Conservation (phyloP, 129 eudicot species). For the Lactuca saligna region DNA sequence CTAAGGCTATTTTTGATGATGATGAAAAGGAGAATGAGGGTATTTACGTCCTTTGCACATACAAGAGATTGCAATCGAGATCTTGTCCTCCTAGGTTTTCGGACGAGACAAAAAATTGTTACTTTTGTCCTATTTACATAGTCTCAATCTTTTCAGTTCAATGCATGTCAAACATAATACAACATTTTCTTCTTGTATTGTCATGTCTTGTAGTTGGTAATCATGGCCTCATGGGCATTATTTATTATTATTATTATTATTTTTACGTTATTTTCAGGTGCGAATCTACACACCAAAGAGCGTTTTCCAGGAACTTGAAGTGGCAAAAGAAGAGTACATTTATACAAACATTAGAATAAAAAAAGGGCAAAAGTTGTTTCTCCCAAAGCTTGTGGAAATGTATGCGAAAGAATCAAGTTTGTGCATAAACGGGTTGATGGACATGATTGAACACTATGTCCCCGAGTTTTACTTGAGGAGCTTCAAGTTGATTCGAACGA, state of each 20-base stretch:
- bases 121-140: background rate
- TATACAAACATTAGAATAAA: conserved; percentile 48
- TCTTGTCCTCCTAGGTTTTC: background rate
- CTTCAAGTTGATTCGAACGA: conserved; percentile 37
- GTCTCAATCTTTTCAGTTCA: too few species aligned
- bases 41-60: background rate
- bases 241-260: conserved; percentile 13
- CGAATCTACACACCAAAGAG: conserved; percentile 69
- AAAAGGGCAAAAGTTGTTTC: conserved; percentile 49
- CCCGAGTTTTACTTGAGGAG: conserved; percentile 40
- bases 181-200: background rate
- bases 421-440: conserved; percentile 47
- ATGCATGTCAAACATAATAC: background rate
- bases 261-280: conserved; percentile 40
- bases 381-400: conserved; percentile 74
- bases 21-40: background rate
- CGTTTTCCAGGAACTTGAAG: conserved; percentile 76
- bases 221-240: background rate
- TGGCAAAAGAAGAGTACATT: conserved; percentile 88
- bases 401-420: conserved; percentile 59
- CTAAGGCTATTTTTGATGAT: background rate
- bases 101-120: background rate
- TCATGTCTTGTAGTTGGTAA: background rate
- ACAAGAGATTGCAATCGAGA: background rate
- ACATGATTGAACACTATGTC: conserved; percentile 57